Evolutionary conservation across 73 alveolate genomes (phyloP).

Genomic region (Durusdinium trenchii): DNA sequence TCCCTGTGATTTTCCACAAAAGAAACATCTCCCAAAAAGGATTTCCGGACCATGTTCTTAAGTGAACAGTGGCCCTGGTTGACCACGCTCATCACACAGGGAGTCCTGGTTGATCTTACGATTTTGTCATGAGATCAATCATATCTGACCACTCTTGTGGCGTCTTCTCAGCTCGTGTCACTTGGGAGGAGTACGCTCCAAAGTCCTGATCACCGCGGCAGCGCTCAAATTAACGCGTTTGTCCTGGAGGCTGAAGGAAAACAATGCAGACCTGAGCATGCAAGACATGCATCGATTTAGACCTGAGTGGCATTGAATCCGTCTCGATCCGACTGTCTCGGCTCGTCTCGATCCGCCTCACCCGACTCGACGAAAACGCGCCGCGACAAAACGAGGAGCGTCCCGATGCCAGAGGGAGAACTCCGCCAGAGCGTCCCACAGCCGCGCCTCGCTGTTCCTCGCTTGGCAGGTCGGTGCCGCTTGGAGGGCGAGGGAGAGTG

Average conservation of each 20-base stretch:
- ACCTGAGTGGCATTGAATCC: too few relatives aligned
- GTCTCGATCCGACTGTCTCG: too few relatives aligned
- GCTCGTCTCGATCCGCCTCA: too few relatives aligned
- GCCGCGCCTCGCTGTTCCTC: conserved; percentile 41
- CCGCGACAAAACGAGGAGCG: neutral
- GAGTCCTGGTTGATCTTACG: too few relatives aligned
- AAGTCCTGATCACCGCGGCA: conserved; percentile 14
- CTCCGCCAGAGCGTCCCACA: conserved; percentile 51
- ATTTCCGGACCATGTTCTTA: too few relatives aligned
- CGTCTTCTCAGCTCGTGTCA: conserved; percentile 70
- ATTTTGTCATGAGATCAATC: conserved; percentile 53
- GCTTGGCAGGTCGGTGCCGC: neutral
- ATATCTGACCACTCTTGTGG: conserved; percentile 59
- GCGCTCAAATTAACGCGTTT: neutral
- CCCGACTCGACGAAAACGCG: too few relatives aligned
- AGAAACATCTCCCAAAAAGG: too few relatives aligned
- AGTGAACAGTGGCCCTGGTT: too few relatives aligned
- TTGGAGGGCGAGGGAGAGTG: neutral
- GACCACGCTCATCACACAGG: too few relatives aligned
- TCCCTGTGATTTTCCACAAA: too few relatives aligned
- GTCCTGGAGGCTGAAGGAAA: neutral
- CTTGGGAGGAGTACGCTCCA: conserved; percentile 39
- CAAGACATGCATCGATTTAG: too few relatives aligned
- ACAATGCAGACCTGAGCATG: too few relatives aligned
- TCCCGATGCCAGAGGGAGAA: conserved; percentile 65